Evolutionary conservation across 176 grass and related monocot species (phyloP).

Genomic region (Bromus sterilis): DNA sequence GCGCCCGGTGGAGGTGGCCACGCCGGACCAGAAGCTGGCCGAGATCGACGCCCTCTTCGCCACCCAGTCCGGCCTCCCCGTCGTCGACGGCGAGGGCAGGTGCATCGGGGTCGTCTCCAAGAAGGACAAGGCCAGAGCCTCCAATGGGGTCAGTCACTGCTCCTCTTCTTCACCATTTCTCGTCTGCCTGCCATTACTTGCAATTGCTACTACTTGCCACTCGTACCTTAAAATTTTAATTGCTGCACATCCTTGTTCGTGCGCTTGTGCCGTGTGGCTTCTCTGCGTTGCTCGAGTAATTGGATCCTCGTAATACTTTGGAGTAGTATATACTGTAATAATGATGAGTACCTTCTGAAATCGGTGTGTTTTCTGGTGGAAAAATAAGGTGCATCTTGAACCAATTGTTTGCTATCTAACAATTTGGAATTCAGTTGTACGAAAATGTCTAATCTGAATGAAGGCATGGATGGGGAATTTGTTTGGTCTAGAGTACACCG

Average conservation of each 20-base stretch:
- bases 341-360: neutral
- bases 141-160: conserved; percentile 16
- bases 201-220: no score
- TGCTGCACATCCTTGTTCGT: no score
- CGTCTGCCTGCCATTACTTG: no score
- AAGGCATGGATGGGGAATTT: neutral
- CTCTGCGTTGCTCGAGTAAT: neutral
- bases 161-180: no score
- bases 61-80: conserved; percentile 52
- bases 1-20: conserved; percentile 42
- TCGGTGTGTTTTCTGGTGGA: neutral
- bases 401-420: neutral
- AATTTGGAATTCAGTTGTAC: neutral
- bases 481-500: neutral
- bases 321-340: no score
- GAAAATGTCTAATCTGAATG: no score
- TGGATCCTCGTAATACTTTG: neutral
- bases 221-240: no score
- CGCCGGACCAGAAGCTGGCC: neutral
- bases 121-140: conserved; percentile 52
- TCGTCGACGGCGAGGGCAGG: conserved; percentile 39
- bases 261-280: no score
- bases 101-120: conserved; percentile 71
- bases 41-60: conserved; percentile 40
- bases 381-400: neutral